Evolutionary conservation across 176 grass and related monocot genomes (phyloP).

Genomic region (Oryza officinalis): DNA sequence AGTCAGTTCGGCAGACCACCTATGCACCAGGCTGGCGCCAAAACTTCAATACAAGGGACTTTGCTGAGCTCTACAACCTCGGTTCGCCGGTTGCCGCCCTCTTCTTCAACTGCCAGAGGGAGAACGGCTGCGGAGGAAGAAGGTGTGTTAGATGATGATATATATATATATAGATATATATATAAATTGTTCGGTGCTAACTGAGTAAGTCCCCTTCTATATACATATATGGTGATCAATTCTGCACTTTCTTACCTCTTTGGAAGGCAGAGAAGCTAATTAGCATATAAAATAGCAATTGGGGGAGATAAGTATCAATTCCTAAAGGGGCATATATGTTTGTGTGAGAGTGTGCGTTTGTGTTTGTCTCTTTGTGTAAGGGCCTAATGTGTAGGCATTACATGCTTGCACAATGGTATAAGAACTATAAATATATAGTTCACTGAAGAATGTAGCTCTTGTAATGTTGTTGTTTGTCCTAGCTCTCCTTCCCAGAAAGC

Average conservation of each 20-base stretch:
- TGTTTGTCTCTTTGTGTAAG: neutral
- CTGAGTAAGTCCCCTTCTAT: neutral
- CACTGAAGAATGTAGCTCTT: constrained; percentile 16
- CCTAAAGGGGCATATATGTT: constrained; percentile 1
- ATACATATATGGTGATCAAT: neutral
- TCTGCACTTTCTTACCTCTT: neutral
- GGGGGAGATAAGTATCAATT: constrained; percentile 5
- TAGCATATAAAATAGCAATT: neutral
- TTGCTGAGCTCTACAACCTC: constrained; percentile 64
- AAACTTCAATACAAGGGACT: constrained; percentile 88
- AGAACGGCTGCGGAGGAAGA: constrained; percentile 89
- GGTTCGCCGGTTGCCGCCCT: constrained; percentile 64
- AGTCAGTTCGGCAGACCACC: constrained; percentile 61
- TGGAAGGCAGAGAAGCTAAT: neutral
- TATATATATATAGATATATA: constrained; percentile 6
- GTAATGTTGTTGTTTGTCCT: constrained; percentile 1
- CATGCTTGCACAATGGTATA: constrained; percentile 8
- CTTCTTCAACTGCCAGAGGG: constrained; percentile 94
- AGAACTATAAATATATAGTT: constrained; percentile 22
- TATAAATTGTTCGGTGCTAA: neutral
- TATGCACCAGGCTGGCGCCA: constrained; percentile 74
- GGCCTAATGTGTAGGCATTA: neutral
- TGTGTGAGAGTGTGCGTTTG: constrained; percentile 1
- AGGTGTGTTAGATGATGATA: constrained; percentile 67
- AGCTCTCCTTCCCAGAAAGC: constrained; percentile 16